Base-by-base conservation (phyloP, 73 alveolate species). In the Blepharisma stoltei region DNA sequence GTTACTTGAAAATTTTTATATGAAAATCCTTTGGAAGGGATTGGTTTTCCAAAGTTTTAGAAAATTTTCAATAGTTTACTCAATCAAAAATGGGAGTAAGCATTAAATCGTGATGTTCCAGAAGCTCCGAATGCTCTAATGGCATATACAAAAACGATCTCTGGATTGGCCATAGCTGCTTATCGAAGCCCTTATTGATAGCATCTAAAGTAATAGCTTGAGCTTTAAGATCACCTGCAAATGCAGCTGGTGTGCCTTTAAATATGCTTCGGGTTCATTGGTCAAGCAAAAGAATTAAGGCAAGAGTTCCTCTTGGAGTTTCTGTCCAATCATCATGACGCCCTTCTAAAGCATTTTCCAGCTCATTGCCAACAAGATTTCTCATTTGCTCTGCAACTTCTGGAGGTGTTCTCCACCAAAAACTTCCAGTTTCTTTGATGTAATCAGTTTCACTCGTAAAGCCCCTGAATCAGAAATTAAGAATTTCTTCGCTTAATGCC, bases 181-280 rank as follows among this genome's bases (percentile, higher is more conserved):
- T 25, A 3, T 25, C 27, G 48, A 38, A 20, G 66, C 81, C 91
- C 5, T 71, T 73, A 43, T 83, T 83, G 7, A 71, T 7, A 6
- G 80, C 54, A 45, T 66, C 25, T 45, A 52, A 18, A 41, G 86
- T 81, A 11, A 84, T 5, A 7, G 44, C 70, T 6, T 76, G 50
- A 44, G 93, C 87, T 6, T 77, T 46, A 44, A 50, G 82, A 48
- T 86, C 93, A 41, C 41, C 67, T 6, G 70, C 76, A 55, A 87
- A 79, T 0, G 89, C 90, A 54, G 78, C 79, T 18, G 66, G 54
- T 2, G 82, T 5, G 38, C 52, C 71, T 71, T 86, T 83, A 55
- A 78, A 87, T 4, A 87, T 38, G 60, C 78, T 87, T 55, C 94
- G 60, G 52, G 89, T 50, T 55, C 67, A 66, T 71, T 87, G 88